Base-by-base conservation (phyloP, 768 basidiomycete species). In the Naganishia randhawae region DNA sequence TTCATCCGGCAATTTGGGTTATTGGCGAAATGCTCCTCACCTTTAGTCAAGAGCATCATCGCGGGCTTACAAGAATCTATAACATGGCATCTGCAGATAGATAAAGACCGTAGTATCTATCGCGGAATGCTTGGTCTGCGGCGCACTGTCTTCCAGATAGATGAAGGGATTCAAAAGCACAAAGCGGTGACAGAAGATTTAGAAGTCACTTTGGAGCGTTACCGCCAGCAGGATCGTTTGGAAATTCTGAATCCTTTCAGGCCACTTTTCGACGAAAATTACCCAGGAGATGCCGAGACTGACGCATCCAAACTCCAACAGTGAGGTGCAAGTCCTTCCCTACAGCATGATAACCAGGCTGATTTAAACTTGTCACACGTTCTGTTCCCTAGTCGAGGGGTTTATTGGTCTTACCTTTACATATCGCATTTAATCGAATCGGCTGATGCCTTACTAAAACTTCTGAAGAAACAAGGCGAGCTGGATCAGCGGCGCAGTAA, bases 351-450 rank as follows among this genome's bases (percentile, higher is more conserved):
- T 35, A 16, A 29, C 6, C 35, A 13, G n/a, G 27, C 32, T 45
- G 69, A 73, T 27, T 7, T 9, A 13, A n/a, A n/a, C n/a, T 25
- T 11, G 8, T 39, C n/a, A 19, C 2, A 35, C 33, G n/a, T 16
- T 35, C 8, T 55, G 54, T 32, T 33, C 33, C n/a, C 14, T 29
- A 61, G 57, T 54, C 71, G 78, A 41, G 75, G 70, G 1, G 68
- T 79, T 14, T 79, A 75, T 65, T 77, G 77, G 65, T 72, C 66
- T 32, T 77, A 76, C 31, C 73, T 77, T 2, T 75, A 73, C 50
- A 73, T 74, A 53, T 77, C 76, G 33, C 76, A 79, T 63, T 29
- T 79, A n/a, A 76, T 74, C n/a, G 75, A 79, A 66, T 79, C 76
- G 55, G 63, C 72, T 19, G 53, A 68, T n/a, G 71, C 75, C 4